phyloP scores from a whole-genome alignment of 1,139 yeast genomes.

The Suhomyces guaymorum region DNA sequence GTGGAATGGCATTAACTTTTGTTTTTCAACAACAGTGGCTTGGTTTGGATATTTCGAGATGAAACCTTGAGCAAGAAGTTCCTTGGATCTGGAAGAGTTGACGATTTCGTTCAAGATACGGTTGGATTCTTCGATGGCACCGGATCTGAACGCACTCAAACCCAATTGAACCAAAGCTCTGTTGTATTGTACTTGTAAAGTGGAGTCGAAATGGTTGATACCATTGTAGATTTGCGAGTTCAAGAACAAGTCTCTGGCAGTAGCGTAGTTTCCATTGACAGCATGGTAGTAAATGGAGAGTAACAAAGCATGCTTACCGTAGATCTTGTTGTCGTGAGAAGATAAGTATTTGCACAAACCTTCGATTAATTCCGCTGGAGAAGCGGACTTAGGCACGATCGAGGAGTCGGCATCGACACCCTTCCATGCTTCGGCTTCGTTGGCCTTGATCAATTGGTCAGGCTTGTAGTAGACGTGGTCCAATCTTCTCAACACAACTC shows the following conservation, averaged over 20 bases:
- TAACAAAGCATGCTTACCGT: conserved; percentile 82
- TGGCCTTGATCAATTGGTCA: conserved; percentile 63
- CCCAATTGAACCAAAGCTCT: conserved; percentile 96
- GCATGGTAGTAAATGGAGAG: conserved; percentile 90
- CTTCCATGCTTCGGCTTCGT: conserved; percentile 75
- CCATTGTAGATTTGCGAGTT: conserved; percentile 81
- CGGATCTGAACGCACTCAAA: conserved; percentile 90
- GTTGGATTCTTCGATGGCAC: conserved; percentile 83
- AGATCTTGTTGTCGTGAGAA: conserved; percentile 64
- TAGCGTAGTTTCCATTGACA: conserved; percentile 75
- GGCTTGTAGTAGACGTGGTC: conserved; percentile 96
- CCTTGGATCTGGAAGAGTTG: conserved; percentile 83
- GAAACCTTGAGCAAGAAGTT: conserved; percentile 90
- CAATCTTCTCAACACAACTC: conserved; percentile 80
- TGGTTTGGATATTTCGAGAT: conserved; percentile 65
- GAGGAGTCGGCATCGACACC: conserved; percentile 36
- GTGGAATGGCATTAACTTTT: conserved; percentile 93
- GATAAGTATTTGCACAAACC: conserved; percentile 64
- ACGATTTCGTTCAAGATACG: conserved; percentile 87
- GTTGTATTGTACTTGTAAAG: conserved; percentile 88
- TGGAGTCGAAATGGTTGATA: conserved; percentile 81
- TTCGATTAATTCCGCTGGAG: conserved; percentile 55
- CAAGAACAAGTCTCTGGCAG: conserved; percentile 86
- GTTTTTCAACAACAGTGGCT: conserved; percentile 64
- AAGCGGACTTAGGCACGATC: conserved; percentile 34